Base-by-base conservation (phyloP, 73 alveolate genomes). In the Durusdinium trenchii region DNA sequence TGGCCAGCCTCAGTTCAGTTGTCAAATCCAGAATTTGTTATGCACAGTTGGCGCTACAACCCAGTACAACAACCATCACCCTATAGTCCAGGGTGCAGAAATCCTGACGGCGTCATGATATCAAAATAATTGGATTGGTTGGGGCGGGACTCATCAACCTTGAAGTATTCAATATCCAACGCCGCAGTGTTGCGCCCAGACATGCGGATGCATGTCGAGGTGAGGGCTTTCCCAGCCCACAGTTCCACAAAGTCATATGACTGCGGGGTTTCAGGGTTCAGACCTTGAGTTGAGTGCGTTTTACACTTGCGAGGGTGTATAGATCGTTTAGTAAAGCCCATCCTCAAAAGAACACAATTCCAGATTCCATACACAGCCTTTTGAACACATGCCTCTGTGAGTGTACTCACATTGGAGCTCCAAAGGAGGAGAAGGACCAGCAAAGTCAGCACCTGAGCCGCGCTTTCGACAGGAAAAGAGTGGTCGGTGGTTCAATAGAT, bases 161-260 rank as follows among this genome's bases (percentile, higher is more conserved):
- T 35, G 69, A 46, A 47, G 69, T 81, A 81, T 2, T 18, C 30
- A 18, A 81, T 81, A 30, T 81, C 91, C 69, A 81, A 47, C 6
- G 91, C 64, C 30, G 91, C 91, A 3, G 47, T 30, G 47, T 10
- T 20, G 32, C 91, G 64, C 2, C 91, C 91, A 3, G 91, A 6
- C 69, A 30, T 47, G 42, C 67, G 42, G 32, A 81, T 48, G 9
- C 45, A 40, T 3, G 67, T 28, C 3, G 91, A 81, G 5, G 91
- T 81, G 30, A 46, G 48, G 3, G 69, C 91, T 26, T 81, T 3
- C 10, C 91, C 91, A 47, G 91, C 91, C 64, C 64, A 81, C 3
- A 81, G 91, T 67, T 81, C 91, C 26, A 81, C 28, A 30, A 81
- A 81, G 47, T 47, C 86, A 32, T 76, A 76, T 9, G 86, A 40